Evolutionary conservation across 768 basidiomycete species (phyloP).

Genomic region (Russula griseocarnosa): DNA sequence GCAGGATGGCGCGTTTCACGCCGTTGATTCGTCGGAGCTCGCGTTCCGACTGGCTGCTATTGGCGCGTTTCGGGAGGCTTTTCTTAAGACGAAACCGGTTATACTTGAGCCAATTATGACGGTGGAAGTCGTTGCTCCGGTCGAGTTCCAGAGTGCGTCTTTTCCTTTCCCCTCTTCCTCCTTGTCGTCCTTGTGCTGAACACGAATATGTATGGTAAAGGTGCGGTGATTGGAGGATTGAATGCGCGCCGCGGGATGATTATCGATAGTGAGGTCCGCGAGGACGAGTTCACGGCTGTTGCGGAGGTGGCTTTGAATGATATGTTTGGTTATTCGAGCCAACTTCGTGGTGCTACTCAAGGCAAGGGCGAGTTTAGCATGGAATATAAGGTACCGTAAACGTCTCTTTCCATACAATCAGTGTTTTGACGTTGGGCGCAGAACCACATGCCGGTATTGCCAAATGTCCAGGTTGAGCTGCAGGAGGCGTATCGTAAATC

Average conservation of each 20-base stretch:
- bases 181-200: slow-evolving; percentile 8
- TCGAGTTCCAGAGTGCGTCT: slow-evolving; percentile 84
- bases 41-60: slow-evolving; percentile 91
- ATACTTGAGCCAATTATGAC: slow-evolving; percentile 99
- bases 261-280: slow-evolving; percentile 91
- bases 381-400: slow-evolving; percentile 61
- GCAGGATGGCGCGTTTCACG: slow-evolving; percentile 88
- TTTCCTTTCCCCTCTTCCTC: background rate
- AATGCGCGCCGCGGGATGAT: slow-evolving; percentile 92
- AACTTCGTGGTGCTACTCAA: slow-evolving; percentile 89
- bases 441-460: slow-evolving; percentile 80
- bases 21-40: slow-evolving; percentile 93
- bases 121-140: slow-evolving; percentile 93
- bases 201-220: slow-evolving; percentile 35
- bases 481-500: slow-evolving; percentile 84
- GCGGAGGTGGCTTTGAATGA: slow-evolving; percentile 95
- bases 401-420: background rate
- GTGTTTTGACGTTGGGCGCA: slow-evolving; percentile 30
- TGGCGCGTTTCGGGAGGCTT: slow-evolving; percentile 90
- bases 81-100: slow-evolving; percentile 67
- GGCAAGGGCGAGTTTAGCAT: slow-evolving; percentile 90
- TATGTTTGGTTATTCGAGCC: slow-evolving; percentile 97
- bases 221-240: slow-evolving; percentile 87
- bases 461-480: slow-evolving; percentile 83
- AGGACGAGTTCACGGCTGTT: slow-evolving; percentile 90